Evolutionary conservation across 306 rosid genomes (phyloP), one percentile per base, ranked within the genome.

Genomic region (Spatholobus suberectus): DNA sequence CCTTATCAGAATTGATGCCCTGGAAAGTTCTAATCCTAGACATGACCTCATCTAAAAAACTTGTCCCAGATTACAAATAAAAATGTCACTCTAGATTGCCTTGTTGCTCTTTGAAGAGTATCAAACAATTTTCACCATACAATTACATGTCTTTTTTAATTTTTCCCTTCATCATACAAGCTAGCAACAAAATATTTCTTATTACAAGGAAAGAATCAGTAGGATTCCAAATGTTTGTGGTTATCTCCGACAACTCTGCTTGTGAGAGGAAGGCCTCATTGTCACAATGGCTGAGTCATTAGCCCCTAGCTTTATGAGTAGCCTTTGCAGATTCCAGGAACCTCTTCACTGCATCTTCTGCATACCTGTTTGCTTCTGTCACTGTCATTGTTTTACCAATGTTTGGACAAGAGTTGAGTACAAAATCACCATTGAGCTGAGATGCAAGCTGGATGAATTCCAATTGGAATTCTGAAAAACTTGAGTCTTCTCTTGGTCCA

Each of bases 371-470:
- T 37, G 98, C 99, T 81, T 92, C 94, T 52, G 84, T 83, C 44
- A 96, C 99, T 4, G 85, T 93, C 99, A 96, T 90, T 12, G 35
- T 85, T 79, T 85, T 70, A 35, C 99, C 99, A 0, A 93, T 90
- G 77, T 96, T 65, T 4, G 99, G 99, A 80, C 93, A 96, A 0
- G 91, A 81, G 8, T 90, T 88, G 17, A 93, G 94, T 21, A 96
- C 87, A 41, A 93, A 20, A 83, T 96, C 99, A 5, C 99, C 99
- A 17, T 87, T 92, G 57, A 96, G 97, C 91, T 96, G 99, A 68
- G 99, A 96, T 20, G 99, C 98, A 3, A 96, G 96, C 80, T 96
- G 99, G 75, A 96, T 96, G 47, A 96, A 58, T 75, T 96, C 99
- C 21, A 92, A 80, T 68, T 96, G 98, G 82, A 96, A 96, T 83